Evolutionary conservation across 441 rosid genomes (phyloP).

Genomic region (Croton setiger): DNA sequence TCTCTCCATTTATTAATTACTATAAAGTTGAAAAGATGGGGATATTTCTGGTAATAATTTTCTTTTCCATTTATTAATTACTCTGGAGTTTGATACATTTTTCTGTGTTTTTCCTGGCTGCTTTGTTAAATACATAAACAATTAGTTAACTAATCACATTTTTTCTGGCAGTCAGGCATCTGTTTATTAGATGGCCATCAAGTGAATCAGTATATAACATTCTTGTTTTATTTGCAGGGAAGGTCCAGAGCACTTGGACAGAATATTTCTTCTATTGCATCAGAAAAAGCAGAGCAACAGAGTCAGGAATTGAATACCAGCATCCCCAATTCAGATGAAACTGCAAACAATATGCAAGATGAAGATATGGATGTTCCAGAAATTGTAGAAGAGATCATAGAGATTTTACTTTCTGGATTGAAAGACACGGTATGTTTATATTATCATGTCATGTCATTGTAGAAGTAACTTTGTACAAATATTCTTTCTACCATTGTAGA

Average conservation of each 20-base stretch:
- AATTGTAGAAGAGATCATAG: slow-evolving; percentile 82
- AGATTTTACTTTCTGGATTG: slow-evolving; percentile 79
- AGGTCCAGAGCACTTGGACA: slow-evolving; percentile 59
- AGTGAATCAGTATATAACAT: slow-evolving; percentile 8
- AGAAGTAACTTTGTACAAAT: neutral
- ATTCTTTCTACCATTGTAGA: neutral
- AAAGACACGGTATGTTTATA: slow-evolving; percentile 73
- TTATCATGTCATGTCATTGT: slow-evolving; percentile 25
- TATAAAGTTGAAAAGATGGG: neutral
- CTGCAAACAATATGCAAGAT: slow-evolving; percentile 40
- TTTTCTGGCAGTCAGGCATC: neutral
- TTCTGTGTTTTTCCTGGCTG: neutral
- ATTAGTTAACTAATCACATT: too few relatives aligned
- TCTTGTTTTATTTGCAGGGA: slow-evolving; percentile 43
- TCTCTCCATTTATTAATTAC: neutral
- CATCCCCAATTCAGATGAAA: slow-evolving; percentile 37
- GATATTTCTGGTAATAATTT: neutral
- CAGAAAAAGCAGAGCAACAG: slow-evolving; percentile 34
- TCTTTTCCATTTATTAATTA: too few relatives aligned
- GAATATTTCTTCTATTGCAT: slow-evolving; percentile 43
- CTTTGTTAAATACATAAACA: neutral
- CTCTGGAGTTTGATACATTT: too few relatives aligned
- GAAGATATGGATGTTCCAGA: slow-evolving; percentile 92
- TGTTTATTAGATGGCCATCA: slow-evolving; percentile 7
- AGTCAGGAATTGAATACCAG: slow-evolving; percentile 27